Base-by-base conservation (phyloP, 1,139 yeast species). In the Taiozyma onychis region DNA sequence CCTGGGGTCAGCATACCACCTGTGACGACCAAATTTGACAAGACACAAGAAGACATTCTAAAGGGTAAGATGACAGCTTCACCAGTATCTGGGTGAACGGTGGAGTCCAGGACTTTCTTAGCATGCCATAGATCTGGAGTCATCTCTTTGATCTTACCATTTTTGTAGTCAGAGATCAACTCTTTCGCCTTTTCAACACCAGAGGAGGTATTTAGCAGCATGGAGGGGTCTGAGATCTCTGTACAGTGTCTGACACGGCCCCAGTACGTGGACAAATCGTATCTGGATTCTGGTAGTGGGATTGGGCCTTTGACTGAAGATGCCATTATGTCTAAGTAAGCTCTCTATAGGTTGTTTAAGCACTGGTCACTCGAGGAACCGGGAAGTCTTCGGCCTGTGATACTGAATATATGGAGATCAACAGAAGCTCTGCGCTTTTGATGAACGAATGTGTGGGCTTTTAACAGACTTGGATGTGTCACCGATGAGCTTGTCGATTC, bases 1-100 rank as follows among this genome's bases (percentile, higher is more conserved):
- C 88, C 88, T 7, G 99, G 99, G 1, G 97, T 91, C 62, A 93
- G 78, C 99, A 93, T 93, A 59, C 99, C 99, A 4, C 88, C 91
- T 13, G 99, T 93, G 47, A 93, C 98, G 27, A 93, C 93, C 68
- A 93, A 73, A 68, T 93, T 93, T 14, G 97, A 88, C 52, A 93
- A 74, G 22, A 93, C 99, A 72, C 95, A 89, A 37, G 95, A 85
- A 21, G 97, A 90, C 99, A 93, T 93, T 69, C 99, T 80, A 71
- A 93, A 93, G 3, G 99, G 99, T 51, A 93, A 74, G 41, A 88
- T 65, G 10, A 93, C 97, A 3, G 95, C 86, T 62, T 88, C 93
- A 1, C 98, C 97, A 3, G 95, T 93, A 66, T 93, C 99, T 43
- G 97, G 97, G 66, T 91, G 97, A 45, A 89, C 78, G 0, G 96